Percentiles rank a stretch among this genome's conserved stretches.
Evolutionary conservation across 305 asterid species (phyloP).

Genomic region (Fraxinus velutina): DNA sequence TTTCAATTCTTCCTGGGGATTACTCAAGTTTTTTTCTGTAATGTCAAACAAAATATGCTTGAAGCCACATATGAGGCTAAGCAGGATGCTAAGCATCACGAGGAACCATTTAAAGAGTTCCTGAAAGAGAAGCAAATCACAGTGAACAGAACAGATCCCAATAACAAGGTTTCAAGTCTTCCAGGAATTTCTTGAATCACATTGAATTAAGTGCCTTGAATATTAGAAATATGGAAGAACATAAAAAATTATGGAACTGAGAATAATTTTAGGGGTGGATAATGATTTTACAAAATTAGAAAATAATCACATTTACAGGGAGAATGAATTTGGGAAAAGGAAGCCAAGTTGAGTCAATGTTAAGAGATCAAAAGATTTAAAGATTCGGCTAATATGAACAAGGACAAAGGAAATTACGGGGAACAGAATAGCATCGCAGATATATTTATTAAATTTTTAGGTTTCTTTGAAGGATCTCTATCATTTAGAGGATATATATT

Average conservation of each 20-base stretch:
- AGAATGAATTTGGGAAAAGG: not conserved
- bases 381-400: not conserved
- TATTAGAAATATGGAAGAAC: not conserved
- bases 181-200: not conserved
- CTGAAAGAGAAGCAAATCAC: not conserved
- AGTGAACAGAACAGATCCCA: not conserved
- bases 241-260: not conserved
- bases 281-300: not conserved
- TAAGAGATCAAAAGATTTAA: not conserved
- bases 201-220: not conserved
- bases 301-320: not conserved
- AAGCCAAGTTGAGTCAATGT: not conserved
- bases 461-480: not conserved
- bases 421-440: not conserved
- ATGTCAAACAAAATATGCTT: not conserved
- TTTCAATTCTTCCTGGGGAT: not conserved
- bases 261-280: not conserved
- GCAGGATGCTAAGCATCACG: not conserved
- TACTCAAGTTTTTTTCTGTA: not conserved
- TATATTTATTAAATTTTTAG: not conserved
- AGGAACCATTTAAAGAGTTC: not conserved
- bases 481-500: not conserved
- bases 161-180: not conserved
- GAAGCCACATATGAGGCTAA: not conserved
- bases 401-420: not conserved